Evolutionary conservation across 805 yeast species (phyloP), one percentile per base, ranked within the genome.

Genomic region (Tetrapisispora fleetii): DNA sequence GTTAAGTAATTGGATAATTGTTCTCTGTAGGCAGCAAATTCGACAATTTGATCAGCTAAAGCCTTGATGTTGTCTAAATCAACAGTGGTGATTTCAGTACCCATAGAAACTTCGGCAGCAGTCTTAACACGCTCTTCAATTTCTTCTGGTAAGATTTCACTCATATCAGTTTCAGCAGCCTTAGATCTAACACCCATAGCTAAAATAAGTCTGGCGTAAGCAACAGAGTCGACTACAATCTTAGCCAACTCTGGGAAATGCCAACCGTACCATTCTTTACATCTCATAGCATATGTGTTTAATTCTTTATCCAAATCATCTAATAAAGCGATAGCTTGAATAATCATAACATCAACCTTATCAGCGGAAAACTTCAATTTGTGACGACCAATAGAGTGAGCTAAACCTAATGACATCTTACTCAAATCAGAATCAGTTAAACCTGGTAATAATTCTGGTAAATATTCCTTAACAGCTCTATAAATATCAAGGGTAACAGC

Each of bases 201-300:
- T 71, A 89, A 78, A 65, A 93, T 86, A 59, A 89, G 85, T 75
- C 95, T 84, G 53, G 98, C 98, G 69, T 81, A 91, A 43, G 97
- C 97, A 60, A 87, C 91, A 57, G 96, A 90, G 72, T 91, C 99
- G 58, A 84, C 81, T 60, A 93, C 85, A 68, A 91, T 88, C 78
- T 93, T 93, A 62, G 97, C 96, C 80, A 93, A 80, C 72, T 93
- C 99, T 37, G 99, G 99, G 83, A 93, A 93, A 72, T 93, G 99
- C 99, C 99, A 93, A 57, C 99, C 99, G 73, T 93, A 93, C 99
- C 99, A 93, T 74, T 93, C 99, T 75, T 91, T 93, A 73, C 91
- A 81, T 75, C 99, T 83, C 99, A 93, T 93, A 58, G 98, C 96
- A 63, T 91, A 93, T 47, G 97, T 93, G 75, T 93, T 93, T 62